Conservation (phyloP, 495 filamentous ascomycete species). For the Penicillium cinerascens region DNA sequence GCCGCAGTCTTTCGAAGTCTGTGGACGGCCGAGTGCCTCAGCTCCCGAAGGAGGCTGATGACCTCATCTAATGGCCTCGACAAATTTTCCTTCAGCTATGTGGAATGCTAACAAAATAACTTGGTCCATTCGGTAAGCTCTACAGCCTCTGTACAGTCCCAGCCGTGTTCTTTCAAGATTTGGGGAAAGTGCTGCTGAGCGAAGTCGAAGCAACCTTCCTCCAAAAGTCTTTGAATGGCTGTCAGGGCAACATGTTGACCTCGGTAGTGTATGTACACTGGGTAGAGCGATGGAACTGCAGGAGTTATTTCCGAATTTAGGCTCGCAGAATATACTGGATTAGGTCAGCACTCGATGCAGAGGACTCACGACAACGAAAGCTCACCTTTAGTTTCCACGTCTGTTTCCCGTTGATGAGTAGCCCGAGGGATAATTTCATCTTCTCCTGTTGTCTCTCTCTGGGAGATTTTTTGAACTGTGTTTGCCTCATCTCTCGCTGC, state of each 20-base stretch:
- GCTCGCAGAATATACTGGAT: too few species aligned
- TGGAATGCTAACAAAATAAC: conserved; percentile 1
- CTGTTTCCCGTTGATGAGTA: too few species aligned
- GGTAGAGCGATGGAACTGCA: conserved; percentile 5
- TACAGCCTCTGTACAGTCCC: conserved; percentile 36
- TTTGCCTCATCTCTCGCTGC: conserved; percentile 13
- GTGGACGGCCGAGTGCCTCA: neutral
- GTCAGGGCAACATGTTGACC: conserved; percentile 37
- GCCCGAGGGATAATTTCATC: too few species aligned
- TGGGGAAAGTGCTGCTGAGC: conserved; percentile 30
- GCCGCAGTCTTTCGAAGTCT: conserved; percentile 1
- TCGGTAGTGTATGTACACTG: conserved; percentile 34
- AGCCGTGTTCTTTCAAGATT: conserved; percentile 24
- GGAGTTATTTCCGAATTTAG: too few species aligned
- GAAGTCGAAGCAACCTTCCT: conserved; percentile 42
- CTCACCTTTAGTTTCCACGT: too few species aligned
- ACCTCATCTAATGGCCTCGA: neutral
- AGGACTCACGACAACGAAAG: too few species aligned
- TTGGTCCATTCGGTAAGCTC: conserved; percentile 28
- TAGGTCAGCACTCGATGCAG: too few species aligned
- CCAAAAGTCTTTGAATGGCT: conserved; percentile 33
- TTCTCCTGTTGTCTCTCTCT: conserved; percentile 2
- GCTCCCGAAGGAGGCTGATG: neutral
- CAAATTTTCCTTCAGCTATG: neutral
- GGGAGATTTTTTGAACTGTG: conserved; percentile 5